These are phyloP conservation scores for Phytopythium oedochilum DNA, from an alignment of 352 stramenopile species.

Conservation along the genomic window DNA sequence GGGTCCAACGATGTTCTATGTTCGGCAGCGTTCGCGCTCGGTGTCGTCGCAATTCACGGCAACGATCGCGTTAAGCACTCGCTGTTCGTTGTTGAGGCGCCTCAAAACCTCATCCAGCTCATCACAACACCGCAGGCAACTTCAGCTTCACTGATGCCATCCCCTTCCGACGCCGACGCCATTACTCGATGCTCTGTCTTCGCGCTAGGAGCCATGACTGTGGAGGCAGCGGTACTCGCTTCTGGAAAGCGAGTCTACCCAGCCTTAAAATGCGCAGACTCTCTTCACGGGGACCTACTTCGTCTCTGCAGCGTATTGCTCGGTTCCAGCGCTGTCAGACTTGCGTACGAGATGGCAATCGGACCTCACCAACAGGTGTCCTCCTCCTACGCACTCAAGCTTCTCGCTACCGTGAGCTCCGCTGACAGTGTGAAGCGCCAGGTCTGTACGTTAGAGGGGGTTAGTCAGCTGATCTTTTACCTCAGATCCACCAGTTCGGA, in stretches of 20 bases:
- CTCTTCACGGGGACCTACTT: conserved; percentile 3
- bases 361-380: conserved; percentile 2
- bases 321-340: not conserved
- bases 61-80: conserved; percentile 33
- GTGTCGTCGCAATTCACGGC: conserved; percentile 32
- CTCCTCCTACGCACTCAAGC: conserved; percentile 34
- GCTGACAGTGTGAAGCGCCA: conserved; percentile 14
- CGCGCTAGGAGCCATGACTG: conserved; percentile 30
- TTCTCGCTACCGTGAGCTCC: conserved; percentile 25
- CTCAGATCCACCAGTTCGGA: conserved; percentile 18
- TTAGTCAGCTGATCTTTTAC: conserved; percentile 27
- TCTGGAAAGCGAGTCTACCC: conserved; percentile 8
- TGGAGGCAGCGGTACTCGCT: conserved; percentile 20
- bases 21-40: conserved; percentile 45
- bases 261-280: not conserved
- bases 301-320: not conserved
- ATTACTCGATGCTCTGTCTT: conserved; percentile 33
- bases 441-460: conserved; percentile 18
- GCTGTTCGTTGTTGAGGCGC: conserved; percentile 43
- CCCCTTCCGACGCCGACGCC: not conserved
- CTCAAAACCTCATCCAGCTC: conserved; percentile 46
- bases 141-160: not conserved
- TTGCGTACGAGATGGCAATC: not conserved
- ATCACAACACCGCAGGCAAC: conserved; percentile 11
- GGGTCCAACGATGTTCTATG: conserved; percentile 46